Evolutionary conservation across 208 protist species (phyloP), one percentile per base, ranked within the genome.

Genomic region (Vickermania ingenoplastis): DNA sequence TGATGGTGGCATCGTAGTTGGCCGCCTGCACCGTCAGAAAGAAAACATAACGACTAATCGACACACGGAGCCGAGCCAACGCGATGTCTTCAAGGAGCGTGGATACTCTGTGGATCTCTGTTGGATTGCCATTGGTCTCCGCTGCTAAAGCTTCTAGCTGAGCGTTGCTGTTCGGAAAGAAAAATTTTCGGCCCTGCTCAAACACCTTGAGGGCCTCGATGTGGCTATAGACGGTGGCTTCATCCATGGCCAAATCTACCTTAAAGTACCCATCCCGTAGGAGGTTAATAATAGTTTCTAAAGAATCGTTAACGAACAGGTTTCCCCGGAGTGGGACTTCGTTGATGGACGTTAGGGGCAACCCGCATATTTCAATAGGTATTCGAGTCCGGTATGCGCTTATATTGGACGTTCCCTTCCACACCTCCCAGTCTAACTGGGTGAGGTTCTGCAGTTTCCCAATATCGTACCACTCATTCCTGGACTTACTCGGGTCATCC

Each of bases 391-490:
- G 69, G 66, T 94, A 94, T 0, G 84, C 79, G 31, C 69, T 91
- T 65, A 86, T 81, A 63, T 90, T 94, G 67, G 78, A 75, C 31
- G 64, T 63, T 5, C 76, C 83, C 56, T 73, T 76, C 84, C 88
- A 94, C 23, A 82, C 53, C 54, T 91, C 82, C 83, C 83, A 94
- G 53, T 83, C 69, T n/a, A 94, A 63, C n/a, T 83, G 79, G 31
- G 69, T 69, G 53, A 94, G 61, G 21, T 69, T 49, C 27, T 56
- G 54, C n/a, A 94, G 78, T 59, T 89, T 91, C 53, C 73, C 78
- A 25, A 94, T 86, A 41, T 92, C 83, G 54, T 86, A 92, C 88
- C 88, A 94, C 66, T 92, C 88, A 57, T 91, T 90, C 26, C 75
- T 60, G 45, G 80, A 75, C 27, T 58, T 65, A 28, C 62, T 62